Evolutionary conservation across 495 filamentous ascomycete genomes (phyloP).

Genomic region (Aspergillus panamensis): DNA sequence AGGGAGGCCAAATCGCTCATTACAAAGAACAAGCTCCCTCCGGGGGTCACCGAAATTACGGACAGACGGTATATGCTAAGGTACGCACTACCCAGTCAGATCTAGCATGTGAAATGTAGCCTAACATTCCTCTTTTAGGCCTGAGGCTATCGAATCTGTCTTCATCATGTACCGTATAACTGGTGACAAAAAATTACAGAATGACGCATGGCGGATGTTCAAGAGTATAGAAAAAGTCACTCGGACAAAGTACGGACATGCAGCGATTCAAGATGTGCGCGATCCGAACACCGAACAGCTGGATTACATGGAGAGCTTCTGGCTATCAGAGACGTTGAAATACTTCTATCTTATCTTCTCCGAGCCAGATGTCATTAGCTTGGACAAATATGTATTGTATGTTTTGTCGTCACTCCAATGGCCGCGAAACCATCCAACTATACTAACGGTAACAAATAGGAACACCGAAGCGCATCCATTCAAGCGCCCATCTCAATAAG

Average conservation of each 20-base stretch:
- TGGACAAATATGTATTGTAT: slow-evolving; percentile 67
- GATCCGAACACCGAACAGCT: slow-evolving; percentile 27
- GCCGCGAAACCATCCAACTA: not conserved
- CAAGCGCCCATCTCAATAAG: slow-evolving; percentile 39
- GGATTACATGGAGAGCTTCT: slow-evolving; percentile 57
- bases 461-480: slow-evolving; percentile 81
- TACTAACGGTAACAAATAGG: slow-evolving; percentile 20
- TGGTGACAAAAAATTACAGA: slow-evolving; percentile 60
- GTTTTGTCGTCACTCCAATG: slow-evolving; percentile 15
- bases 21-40: slow-evolving; percentile 45
- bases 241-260: slow-evolving; percentile 54
- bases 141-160: slow-evolving; percentile 68
- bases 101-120: not conserved
- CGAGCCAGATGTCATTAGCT: slow-evolving; percentile 60
- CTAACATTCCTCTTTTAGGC: slow-evolving; percentile 33
- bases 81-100: slow-evolving; percentile 28
- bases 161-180: slow-evolving; percentile 77
- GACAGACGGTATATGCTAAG: slow-evolving; percentile 67
- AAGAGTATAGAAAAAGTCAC: slow-evolving; percentile 57
- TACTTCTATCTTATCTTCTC: slow-evolving; percentile 91
- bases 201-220: slow-evolving; percentile 78
- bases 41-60: slow-evolving; percentile 55
- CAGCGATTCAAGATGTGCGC: slow-evolving; percentile 58
- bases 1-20: slow-evolving; percentile 42
- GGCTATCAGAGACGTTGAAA: slow-evolving; percentile 80